Evolutionary conservation across 371 early-diverging fungal genomes (phyloP), one percentile per base, ranked within the genome.

Genomic region (Mortierella sp.): DNA sequence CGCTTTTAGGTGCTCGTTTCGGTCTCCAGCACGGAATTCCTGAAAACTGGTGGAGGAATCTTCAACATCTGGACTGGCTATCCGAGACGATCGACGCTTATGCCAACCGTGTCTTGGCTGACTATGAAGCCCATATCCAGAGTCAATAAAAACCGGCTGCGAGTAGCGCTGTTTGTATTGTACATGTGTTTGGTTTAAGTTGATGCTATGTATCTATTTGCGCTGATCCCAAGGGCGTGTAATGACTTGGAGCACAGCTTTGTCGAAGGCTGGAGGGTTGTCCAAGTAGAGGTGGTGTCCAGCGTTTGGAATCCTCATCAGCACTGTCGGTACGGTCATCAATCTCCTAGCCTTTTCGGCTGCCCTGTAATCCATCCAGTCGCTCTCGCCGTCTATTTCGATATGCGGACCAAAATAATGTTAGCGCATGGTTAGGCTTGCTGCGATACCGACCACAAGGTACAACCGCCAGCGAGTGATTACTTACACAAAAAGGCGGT

Each of bases 261-360:
- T 82, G 83, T 96, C 95, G 74, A 97, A 97, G 11, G 88, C 93
- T 21, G 85, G 88, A 4, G 97, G 95, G 81, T 98, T 97, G 74
- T 97, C 97, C 26, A 98, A 80, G 79, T 96, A 96, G 89, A 98
- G 88, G 54, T 97, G 97, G 88, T 98, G 98, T 11, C 97, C 98
- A 40, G 94, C 93, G 70, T 89, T 78, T 0, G 90, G 89, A 10
- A 95, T 84, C 19, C 90, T 78, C 26, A 92, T 79, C 6, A 91
- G 70, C 43, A 90, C 91, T 10, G 88, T 90, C 2, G 90, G 90
- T 0, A 93, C 93, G 8, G 81, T 87, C 92, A 95, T 95, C 11
- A 80, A 70, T 21, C 84, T 76, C 44, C 82, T 89, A 10, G 92
- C 94, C 64, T 91, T 86, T 71, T 93, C 91, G 44, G 96, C 97